Conservation (phyloP, 805 yeast genomes). For the Yamadazyma scolyti region DNA sequence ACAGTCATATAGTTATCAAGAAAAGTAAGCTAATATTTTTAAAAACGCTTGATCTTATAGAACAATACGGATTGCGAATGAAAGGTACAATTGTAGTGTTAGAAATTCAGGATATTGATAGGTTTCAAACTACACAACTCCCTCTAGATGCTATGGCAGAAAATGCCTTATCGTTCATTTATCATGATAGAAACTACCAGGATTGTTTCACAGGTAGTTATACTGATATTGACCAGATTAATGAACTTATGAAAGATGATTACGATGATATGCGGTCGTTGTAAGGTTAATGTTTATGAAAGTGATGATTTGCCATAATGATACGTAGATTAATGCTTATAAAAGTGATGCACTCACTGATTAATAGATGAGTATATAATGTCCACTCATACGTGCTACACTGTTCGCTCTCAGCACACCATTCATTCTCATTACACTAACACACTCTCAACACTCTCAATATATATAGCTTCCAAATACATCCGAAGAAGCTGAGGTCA, state of each 20-base stretch:
- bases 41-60: constrained; percentile 8
- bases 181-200: too few relatives aligned
- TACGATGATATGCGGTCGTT: constrained; percentile 6
- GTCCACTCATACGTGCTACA: too few relatives aligned
- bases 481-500: too few relatives aligned
- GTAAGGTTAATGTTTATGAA: too few relatives aligned
- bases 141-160: constrained; percentile 16
- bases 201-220: constrained; percentile 8
- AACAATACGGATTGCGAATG: constrained; percentile 10
- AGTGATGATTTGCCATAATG: constrained; percentile 1
- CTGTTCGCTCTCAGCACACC: too few relatives aligned
- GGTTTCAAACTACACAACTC: constrained; percentile 31
- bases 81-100: constrained; percentile 17
- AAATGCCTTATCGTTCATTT: constrained; percentile 18
- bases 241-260: constrained; percentile 1
- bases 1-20: constrained; percentile 23
- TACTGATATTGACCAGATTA: neutral
- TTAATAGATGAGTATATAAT: too few relatives aligned
- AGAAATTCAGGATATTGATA: constrained; percentile 25
- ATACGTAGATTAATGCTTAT: too few relatives aligned
- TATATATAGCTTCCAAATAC: too few relatives aligned
- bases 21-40: constrained; percentile 25
- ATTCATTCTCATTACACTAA: too few relatives aligned
- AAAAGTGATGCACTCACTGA: too few relatives aligned
- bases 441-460: too few relatives aligned